These are phyloP conservation scores for Penicillium sp. DNA, from an alignment of 2,329 filamentous ascomycete species.

Conservation along the genomic window DNA sequence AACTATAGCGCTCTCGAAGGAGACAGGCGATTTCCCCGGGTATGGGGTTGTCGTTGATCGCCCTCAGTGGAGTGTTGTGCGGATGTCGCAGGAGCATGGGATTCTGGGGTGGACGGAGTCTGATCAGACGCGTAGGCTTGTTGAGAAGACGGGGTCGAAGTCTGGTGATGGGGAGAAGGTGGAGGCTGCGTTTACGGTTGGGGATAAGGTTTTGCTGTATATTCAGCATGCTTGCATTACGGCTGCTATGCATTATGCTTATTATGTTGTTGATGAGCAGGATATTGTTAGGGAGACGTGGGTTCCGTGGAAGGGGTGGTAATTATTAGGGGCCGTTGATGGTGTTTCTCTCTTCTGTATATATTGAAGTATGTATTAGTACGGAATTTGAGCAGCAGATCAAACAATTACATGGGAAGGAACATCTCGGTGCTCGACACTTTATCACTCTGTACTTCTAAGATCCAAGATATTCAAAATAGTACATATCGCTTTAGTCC, in stretches of 20 bases:
- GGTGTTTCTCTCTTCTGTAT: background rate
- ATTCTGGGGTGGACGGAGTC: constrained; percentile 57
- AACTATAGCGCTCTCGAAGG: constrained; percentile 66
- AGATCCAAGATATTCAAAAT: background rate
- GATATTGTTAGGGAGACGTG: constrained; percentile 26
- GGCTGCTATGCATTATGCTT: constrained; percentile 67
- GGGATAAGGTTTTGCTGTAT: constrained; percentile 54
- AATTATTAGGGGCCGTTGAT: background rate
- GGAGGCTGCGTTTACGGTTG: constrained; percentile 9
- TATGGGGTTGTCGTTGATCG: constrained; percentile 67
- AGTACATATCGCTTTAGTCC: background rate
- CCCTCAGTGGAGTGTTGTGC: constrained; percentile 62
- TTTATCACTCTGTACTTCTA: background rate
- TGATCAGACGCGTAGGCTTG: constrained; percentile 36
- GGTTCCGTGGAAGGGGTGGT: constrained; percentile 31
- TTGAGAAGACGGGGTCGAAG: constrained; percentile 40
- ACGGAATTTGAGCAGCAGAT: background rate
- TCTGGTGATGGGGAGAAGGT: constrained; percentile 65
- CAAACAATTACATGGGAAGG: background rate
- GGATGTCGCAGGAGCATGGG: constrained; percentile 75
- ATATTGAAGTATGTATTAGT: background rate
- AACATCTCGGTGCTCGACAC: background rate
- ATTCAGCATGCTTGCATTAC: constrained; percentile 80
- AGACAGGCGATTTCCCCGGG: constrained; percentile 66
- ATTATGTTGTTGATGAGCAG: constrained; percentile 63